These are phyloP conservation scores for Pezicula rhizophila DNA, from an alignment of 2,329 filamentous ascomycete genomes.

Conservation along the genomic window DNA sequence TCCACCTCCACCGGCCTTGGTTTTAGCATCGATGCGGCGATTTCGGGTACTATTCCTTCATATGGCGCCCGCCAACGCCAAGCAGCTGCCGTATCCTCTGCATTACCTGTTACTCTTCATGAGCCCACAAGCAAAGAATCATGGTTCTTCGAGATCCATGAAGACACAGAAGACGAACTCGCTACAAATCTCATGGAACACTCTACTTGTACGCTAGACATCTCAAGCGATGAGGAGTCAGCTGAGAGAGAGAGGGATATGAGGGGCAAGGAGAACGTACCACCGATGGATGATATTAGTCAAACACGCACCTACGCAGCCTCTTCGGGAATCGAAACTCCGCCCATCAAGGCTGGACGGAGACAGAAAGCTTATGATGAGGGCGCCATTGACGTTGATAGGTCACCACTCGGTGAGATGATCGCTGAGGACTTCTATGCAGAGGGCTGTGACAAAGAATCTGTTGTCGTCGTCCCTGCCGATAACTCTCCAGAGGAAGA, in stretches of 20 bases:
- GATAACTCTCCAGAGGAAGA: constrained; percentile 37
- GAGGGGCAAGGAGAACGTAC: constrained; percentile 88
- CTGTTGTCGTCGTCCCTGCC: constrained; percentile 55
- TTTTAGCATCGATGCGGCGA: constrained; percentile 79
- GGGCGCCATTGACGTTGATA: constrained; percentile 58
- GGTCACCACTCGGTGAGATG: constrained; percentile 62
- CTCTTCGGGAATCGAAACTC: constrained; percentile 10
- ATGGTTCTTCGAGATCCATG: constrained; percentile 93
- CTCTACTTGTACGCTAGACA: constrained; percentile 78
- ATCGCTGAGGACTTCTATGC: constrained; percentile 62
- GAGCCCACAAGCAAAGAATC: constrained; percentile 50
- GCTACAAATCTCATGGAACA: constrained; percentile 92
- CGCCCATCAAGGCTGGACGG: constrained; percentile 24
- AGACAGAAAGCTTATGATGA: constrained; percentile 35
- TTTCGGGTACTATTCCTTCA: constrained; percentile 66
- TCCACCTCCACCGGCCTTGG: constrained; percentile 46
- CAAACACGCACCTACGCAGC: constrained; percentile 37
- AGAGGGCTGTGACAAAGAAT: constrained; percentile 56
- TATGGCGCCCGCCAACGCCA: constrained; percentile 43
- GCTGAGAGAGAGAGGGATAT: constrained; percentile 47
- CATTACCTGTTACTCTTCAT: constrained; percentile 25
- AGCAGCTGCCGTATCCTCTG: constrained; percentile 22
- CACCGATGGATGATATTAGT: constrained; percentile 61
- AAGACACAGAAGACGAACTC: constrained; percentile 85
- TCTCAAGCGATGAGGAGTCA: constrained; percentile 79